Conservation (phyloP, 2,329 filamentous ascomycete genomes). For the Claviceps citrina region DNA sequence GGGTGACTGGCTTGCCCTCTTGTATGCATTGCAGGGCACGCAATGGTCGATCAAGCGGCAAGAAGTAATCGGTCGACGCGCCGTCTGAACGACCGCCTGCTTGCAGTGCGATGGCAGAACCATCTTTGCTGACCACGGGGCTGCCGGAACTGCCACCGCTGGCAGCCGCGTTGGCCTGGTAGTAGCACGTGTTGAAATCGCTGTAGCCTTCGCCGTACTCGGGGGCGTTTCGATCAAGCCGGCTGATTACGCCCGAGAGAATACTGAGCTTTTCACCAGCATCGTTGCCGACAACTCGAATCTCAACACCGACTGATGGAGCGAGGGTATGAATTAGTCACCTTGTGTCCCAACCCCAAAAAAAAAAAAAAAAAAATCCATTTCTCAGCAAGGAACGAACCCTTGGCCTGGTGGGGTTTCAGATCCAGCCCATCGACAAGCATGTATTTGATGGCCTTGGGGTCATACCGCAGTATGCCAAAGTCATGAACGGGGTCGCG, state of each 20-base stretch:
- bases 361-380: background rate
- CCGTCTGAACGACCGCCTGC: conserved; percentile 88
- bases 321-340: conserved; percentile 8
- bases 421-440: conserved; percentile 65
- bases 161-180: conserved; percentile 90
- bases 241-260: conserved; percentile 89
- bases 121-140: conserved; percentile 92
- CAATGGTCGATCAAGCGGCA: conserved; percentile 79
- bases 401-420: conserved; percentile 68
- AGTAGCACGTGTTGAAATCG: conserved; percentile 93
- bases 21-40: conserved; percentile 78
- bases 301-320: conserved; percentile 64
- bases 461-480: conserved; percentile 90
- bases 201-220: conserved; percentile 97
- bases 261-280: conserved; percentile 97
- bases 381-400: conserved; percentile 18
- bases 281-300: conserved; percentile 94
- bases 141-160: conserved; percentile 96
- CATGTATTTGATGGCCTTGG: conserved; percentile 95
- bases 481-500: conserved; percentile 98
- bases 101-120: conserved; percentile 80
- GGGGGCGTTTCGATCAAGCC: conserved; percentile 87
- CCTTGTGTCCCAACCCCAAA: background rate
- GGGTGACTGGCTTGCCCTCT: conserved; percentile 56
- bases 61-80: conserved; percentile 92